These are phyloP conservation scores for Cutaneotrichosporon sp. DNA, from an alignment of 1,284 basidiomycete species.

Conservation along the genomic window DNA sequence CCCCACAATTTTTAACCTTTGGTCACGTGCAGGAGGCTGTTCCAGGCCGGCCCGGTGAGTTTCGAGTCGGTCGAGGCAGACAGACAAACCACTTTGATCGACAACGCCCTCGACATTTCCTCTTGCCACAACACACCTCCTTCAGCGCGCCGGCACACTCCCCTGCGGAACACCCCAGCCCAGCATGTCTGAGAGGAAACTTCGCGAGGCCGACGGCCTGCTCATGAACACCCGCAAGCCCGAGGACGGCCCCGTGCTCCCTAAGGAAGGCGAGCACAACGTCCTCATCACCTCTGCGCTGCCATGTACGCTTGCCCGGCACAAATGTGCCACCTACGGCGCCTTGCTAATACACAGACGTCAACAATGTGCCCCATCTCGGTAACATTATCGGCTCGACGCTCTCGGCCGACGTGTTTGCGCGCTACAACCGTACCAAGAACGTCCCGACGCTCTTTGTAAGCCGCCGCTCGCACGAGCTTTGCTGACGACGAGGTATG, in stretches of 20 bases:
- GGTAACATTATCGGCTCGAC: conserved; percentile 89
- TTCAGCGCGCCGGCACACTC: too few relatives aligned
- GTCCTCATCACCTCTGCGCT: conserved; percentile 91
- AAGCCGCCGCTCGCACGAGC: conserved; percentile 17
- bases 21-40: too few relatives aligned
- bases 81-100: neutral
- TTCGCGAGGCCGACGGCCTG: conserved; percentile 22
- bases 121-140: neutral
- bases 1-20: neutral
- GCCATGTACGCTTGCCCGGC: conserved; percentile 59
- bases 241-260: conserved; percentile 52
- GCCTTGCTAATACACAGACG: conserved; percentile 51
- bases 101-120: too few relatives aligned
- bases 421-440: conserved; percentile 62
- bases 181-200: conserved; percentile 29
- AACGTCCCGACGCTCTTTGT: conserved; percentile 52
- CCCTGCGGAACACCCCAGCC: neutral
- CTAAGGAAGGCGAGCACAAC: conserved; percentile 77
- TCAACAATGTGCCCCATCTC: conserved; percentile 99
- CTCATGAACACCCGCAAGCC: conserved; percentile 52
- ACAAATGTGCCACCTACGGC: neutral
- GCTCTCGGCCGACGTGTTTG: conserved; percentile 93
- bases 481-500: conserved; percentile 64
- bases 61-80: neutral
- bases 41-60: neutral